Conservation (phyloP, 495 filamentous ascomycete species). For the Neurospora sp. region DNA sequence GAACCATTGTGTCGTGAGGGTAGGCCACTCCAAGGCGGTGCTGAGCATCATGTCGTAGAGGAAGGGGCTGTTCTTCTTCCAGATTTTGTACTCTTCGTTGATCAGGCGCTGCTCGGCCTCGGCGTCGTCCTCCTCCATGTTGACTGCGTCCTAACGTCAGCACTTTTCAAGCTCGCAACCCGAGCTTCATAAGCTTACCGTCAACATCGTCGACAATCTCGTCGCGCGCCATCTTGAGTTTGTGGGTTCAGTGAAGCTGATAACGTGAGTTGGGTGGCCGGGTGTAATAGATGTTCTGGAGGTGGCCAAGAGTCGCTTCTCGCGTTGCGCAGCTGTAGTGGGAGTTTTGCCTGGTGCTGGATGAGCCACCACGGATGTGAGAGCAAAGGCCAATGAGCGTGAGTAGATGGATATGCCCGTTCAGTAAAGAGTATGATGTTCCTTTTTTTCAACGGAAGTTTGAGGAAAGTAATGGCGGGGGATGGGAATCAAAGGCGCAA, state of each 20-base stretch:
- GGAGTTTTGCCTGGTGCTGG: background rate
- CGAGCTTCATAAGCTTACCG: constrained; percentile 22
- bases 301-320: background rate
- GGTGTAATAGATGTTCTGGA: background rate
- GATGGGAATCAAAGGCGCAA: background rate
- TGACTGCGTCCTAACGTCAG: constrained; percentile 26
- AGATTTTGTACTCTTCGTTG: constrained; percentile 99
- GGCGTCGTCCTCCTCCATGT: constrained; percentile 55
- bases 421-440: background rate
- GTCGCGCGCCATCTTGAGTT: constrained; percentile 29
- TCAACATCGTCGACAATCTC: constrained; percentile 44
- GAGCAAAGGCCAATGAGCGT: background rate
- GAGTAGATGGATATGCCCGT: background rate
- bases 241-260: background rate
- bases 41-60: constrained; percentile 95
- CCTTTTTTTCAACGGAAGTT: background rate
- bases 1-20: constrained; percentile 95
- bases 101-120: constrained; percentile 69
- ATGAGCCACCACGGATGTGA: background rate
- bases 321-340: background rate
- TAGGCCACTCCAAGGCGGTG: constrained; percentile 95
- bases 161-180: background rate
- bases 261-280: background rate
- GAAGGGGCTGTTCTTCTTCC: constrained; percentile 99
- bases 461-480: background rate